Evolutionary conservation across 1,284 basidiomycete species (phyloP), one percentile per base, ranked within the genome.

Genomic region (Ceratobasidium sp.): DNA sequence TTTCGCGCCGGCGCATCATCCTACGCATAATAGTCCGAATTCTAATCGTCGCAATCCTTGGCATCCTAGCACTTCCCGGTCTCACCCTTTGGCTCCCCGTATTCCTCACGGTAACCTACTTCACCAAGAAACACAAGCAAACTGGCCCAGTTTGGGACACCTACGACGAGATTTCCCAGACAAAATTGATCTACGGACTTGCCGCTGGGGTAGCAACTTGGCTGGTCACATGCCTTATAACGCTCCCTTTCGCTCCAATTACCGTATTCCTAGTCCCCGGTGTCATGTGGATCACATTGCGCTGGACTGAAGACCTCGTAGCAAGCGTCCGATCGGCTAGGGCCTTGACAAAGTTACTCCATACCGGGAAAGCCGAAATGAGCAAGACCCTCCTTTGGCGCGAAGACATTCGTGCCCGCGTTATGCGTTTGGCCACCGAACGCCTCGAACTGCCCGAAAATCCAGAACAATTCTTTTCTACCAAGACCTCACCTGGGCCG

Each of bases 161-260:
- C 0, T 92, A 85, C 82, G 91, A 93, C 75, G 91, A 94, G 78
- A 91, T 94, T 73, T 91, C 92, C 3, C 92, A 94, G 76, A 91
- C 92, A 76, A 94, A 94, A 77, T 87, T 94, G 58, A 85, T 90
- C 31, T 92, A 91, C 74, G 93, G 92, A 6, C 82, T 94, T 34
- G 75, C 87, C 10, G 88, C 90, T 0, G 91, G 90, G 1, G 71
- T 89, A 5, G 79, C 81, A 67, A 89, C 92, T 43, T 93, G 89
- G 85, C 65, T 82, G 31, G 71, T 77, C 10, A 78, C 83, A 3
- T 78, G 86, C 20, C 50, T 87, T 34, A 56, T 86, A 32, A 91
- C 89, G 0, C 79, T 91, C 72, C 88, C 85, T 1, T 77, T 90
- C 72, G 83, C 86, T 4, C 72, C 77, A 5, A 75, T 90, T 22